phyloP scores from a whole-genome alignment of 2,329 filamentous ascomycete species.

The Arthrobotrys musiformis region DNA sequence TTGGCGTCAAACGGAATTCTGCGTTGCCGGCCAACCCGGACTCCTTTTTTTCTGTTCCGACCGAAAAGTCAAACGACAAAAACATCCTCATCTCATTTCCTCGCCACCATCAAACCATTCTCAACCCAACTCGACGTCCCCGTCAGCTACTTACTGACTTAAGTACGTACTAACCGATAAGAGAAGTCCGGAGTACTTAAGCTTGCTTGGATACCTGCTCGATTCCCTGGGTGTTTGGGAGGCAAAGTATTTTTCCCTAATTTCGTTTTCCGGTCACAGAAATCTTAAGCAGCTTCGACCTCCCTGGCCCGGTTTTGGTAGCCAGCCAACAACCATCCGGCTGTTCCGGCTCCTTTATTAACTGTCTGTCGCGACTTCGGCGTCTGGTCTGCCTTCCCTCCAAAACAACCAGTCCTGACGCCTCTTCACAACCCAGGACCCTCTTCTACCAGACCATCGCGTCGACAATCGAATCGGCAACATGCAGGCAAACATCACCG shows the following conservation, averaged over 20 bases:
- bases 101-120: conserved; percentile 22
- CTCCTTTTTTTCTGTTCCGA: neutral
- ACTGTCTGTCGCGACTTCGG: conserved; percentile 9
- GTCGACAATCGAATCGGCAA: conserved; percentile 9
- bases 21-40: neutral
- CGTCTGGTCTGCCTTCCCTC: neutral
- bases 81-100: conserved; percentile 12
- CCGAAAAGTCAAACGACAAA: conserved; percentile 3
- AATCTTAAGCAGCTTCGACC: conserved; percentile 24
- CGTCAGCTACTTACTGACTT: neutral
- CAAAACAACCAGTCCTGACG: conserved; percentile 27
- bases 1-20: conserved; percentile 3
- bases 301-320: conserved; percentile 24
- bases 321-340: conserved; percentile 34
- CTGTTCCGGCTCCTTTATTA: conserved; percentile 19
- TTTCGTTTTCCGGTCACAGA: neutral
- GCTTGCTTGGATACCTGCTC: neutral
- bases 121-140: conserved; percentile 3
- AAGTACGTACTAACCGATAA: neutral
- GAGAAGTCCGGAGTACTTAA: neutral
- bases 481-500: conserved; percentile 60
- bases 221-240: neutral
- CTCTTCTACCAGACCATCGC: neutral
- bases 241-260: neutral
- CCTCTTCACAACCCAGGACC: neutral